A percentile compares a stretch with the other conserved stretches of the same genome.
Conservation (phyloP, 352 stramenopile genomes). For the Pythium guiyangense region DNA sequence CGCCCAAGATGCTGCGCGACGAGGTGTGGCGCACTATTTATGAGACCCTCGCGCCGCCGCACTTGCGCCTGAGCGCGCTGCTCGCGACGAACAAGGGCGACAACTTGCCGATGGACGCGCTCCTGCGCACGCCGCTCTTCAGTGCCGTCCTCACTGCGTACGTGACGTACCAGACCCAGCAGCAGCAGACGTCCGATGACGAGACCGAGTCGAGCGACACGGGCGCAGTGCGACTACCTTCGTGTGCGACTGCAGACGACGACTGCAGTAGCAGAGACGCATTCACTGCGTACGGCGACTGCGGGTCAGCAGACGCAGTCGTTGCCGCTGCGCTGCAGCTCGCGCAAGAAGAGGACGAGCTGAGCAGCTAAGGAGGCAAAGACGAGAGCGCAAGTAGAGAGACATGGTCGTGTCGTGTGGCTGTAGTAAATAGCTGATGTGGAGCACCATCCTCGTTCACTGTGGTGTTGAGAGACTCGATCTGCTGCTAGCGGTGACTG, state of each 20-base stretch:
- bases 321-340: constrained; percentile 57
- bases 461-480: not conserved
- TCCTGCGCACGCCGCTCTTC: constrained; percentile 62
- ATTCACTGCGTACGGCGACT: constrained; percentile 23
- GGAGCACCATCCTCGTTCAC: not conserved
- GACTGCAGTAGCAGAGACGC: constrained; percentile 12
- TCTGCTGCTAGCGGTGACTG: not conserved
- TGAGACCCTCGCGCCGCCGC: constrained; percentile 43
- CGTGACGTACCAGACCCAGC: constrained; percentile 39
- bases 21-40: constrained; percentile 71
- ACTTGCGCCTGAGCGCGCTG: constrained; percentile 52
- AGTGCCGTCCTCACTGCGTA: constrained; percentile 61
- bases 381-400: not conserved
- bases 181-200: constrained; percentile 5
- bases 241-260: not conserved
- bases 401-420: not conserved
- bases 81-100: constrained; percentile 61
- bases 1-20: constrained; percentile 70
- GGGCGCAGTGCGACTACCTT: too few species aligned
- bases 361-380: constrained; percentile 14
- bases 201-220: constrained; percentile 1
- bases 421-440: not conserved
- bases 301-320: constrained; percentile 35
- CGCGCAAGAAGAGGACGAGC: constrained; percentile 58
- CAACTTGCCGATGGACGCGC: constrained; percentile 53